phyloP scores from a whole-genome alignment of 108 stramenopile species.

The Aurantiochytrium sp. region DNA sequence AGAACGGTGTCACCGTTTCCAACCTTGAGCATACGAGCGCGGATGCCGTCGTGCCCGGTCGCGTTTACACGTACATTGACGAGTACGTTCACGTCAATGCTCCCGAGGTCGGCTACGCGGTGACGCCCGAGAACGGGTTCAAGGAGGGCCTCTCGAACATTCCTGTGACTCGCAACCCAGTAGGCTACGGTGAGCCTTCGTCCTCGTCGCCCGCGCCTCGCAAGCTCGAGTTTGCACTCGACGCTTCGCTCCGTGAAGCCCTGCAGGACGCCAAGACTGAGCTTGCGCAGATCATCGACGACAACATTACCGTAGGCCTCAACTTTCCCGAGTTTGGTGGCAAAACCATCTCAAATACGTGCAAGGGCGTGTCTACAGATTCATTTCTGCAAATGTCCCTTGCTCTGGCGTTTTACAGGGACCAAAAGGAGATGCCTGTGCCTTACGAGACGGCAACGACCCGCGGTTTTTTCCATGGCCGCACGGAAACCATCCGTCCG shows the following conservation, averaged over 20 bases:
- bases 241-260: neutral
- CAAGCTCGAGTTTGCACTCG: neutral
- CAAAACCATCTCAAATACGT: neutral
- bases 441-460: conserved; percentile 3
- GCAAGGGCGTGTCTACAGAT: neutral
- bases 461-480: neutral
- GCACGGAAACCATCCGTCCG: conserved; percentile 8
- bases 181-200: neutral
- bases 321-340: neutral
- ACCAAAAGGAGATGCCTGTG: neutral
- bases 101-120: neutral
- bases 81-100: neutral
- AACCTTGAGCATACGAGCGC: neutral
- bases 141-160: neutral
- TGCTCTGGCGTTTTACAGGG: neutral
- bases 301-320: neutral
- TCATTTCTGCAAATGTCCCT: neutral
- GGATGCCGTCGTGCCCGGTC: neutral
- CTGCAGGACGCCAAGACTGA: neutral
- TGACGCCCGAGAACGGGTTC: neutral
- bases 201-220: neutral
- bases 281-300: neutral
- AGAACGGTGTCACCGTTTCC: neutral
- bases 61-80: neutral
- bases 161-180: neutral